Conservation (phyloP, 2,329 filamentous ascomycete species). For the Thelonectria discophora region DNA sequence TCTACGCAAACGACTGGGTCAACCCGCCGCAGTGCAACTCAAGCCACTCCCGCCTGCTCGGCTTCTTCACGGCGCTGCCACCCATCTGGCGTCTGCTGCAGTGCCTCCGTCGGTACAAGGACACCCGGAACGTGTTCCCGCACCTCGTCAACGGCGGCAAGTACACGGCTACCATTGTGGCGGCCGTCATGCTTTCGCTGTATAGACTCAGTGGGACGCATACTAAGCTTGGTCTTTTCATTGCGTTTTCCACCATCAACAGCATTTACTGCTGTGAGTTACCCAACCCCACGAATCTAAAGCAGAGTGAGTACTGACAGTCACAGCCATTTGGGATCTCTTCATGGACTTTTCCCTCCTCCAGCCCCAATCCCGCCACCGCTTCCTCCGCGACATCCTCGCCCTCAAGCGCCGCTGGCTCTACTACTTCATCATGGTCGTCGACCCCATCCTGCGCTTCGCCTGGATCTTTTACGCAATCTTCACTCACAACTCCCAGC, state of each 20-base stretch:
- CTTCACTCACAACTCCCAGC: slow-evolving; percentile 80
- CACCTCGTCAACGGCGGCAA: slow-evolving; percentile 94
- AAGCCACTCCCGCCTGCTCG: slow-evolving; percentile 80
- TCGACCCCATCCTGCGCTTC: slow-evolving; percentile 88
- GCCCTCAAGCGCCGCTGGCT: slow-evolving; percentile 81
- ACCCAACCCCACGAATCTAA: too few relatives aligned
- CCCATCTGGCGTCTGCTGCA: slow-evolving; percentile 91
- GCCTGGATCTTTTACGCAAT: slow-evolving; percentile 95
- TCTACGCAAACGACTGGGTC: slow-evolving; percentile 83
- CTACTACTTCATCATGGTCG: slow-evolving; percentile 85
- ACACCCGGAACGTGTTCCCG: slow-evolving; percentile 88
- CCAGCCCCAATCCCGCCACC: slow-evolving; percentile 75
- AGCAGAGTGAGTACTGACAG: too few relatives aligned
- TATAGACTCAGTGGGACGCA: slow-evolving; percentile 77
- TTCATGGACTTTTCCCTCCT: slow-evolving; percentile 97
- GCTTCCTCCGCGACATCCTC: slow-evolving; percentile 77
- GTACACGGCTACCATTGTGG: slow-evolving; percentile 84
- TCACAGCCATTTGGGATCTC: slow-evolving; percentile 83
- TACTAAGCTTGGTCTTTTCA: slow-evolving; percentile 73
- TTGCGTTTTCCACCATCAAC: slow-evolving; percentile 83
- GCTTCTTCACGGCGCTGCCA: slow-evolving; percentile 85
- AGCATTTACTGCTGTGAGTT: slow-evolving; percentile 83
- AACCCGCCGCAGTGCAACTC: slow-evolving; percentile 84
- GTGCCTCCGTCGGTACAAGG: slow-evolving; percentile 87
- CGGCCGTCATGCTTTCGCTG: slow-evolving; percentile 80